Conservation (phyloP, 495 filamentous ascomycete genomes). For the Aspergillus sclerotiicarbonarius region DNA sequence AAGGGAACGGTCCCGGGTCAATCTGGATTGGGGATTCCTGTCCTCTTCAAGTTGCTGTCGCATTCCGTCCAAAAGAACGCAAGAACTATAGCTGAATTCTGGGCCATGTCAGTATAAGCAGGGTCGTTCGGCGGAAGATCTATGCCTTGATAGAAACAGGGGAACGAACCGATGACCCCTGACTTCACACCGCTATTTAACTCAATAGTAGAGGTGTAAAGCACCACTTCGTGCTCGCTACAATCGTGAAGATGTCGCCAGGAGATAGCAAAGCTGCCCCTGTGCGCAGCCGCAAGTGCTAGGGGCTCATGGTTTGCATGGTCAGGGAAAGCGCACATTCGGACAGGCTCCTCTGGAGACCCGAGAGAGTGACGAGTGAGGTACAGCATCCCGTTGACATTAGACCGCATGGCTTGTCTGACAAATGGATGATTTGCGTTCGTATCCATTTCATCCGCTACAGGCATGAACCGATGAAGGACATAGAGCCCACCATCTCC, state of each 20-base stretch:
- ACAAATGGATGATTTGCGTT: conserved; percentile 37
- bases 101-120: conserved; percentile 5
- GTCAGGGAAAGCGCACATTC: conserved; percentile 33
- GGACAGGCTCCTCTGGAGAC: conserved; percentile 12
- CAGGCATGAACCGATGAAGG: conserved; percentile 33
- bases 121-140: not conserved
- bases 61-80: conserved; percentile 10
- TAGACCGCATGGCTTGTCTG: conserved; percentile 29
- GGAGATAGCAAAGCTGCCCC: conserved; percentile 37
- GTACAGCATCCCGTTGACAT: conserved; percentile 24
- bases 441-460: conserved; percentile 18
- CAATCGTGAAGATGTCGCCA: conserved; percentile 35
- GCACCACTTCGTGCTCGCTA: conserved; percentile 27
- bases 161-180: conserved; percentile 18
- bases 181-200: conserved; percentile 6
- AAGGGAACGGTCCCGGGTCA: not conserved
- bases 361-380: conserved; percentile 26
- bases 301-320: conserved; percentile 31
- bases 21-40: conserved; percentile 1
- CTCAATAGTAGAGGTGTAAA: conserved; percentile 22
- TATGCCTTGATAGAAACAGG: not conserved
- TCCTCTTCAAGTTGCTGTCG: conserved; percentile 4
- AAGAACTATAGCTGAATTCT: conserved; percentile 21
- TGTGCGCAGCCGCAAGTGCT: conserved; percentile 28
- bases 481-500: conserved; percentile 24